phyloP scores from a whole-genome alignment of 169 alveolate genomes.

The Miamiensis avidus region DNA sequence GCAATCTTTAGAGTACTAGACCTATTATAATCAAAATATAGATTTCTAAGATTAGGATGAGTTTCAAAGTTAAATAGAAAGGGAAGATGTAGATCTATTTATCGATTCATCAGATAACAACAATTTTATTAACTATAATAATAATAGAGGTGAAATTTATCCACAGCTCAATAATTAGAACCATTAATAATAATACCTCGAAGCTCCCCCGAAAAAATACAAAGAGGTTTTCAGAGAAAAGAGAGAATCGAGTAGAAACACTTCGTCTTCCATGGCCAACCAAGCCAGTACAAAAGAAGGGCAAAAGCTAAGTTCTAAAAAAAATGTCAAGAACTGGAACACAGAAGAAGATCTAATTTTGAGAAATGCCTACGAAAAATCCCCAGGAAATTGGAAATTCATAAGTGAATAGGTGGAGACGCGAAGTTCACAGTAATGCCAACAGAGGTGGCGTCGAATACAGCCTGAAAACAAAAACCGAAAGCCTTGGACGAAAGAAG shows the following conservation, averaged over 20 bases:
- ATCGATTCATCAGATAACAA: too few relatives aligned
- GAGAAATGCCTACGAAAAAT: neutral
- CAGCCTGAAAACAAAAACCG: slow-evolving; percentile 2
- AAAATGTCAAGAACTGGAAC: slow-evolving; percentile 21
- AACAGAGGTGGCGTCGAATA: slow-evolving; percentile 4
- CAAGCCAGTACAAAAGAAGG: slow-evolving; percentile 32
- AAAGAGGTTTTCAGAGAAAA: too few relatives aligned
- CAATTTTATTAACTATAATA: too few relatives aligned
- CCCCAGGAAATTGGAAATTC: slow-evolving; percentile 22
- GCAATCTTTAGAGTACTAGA: too few relatives aligned
- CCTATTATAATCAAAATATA: too few relatives aligned
- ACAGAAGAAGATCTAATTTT: slow-evolving; percentile 16
- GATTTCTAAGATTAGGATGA: too few relatives aligned
- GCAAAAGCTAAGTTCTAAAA: slow-evolving; percentile 29
- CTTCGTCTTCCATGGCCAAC: slow-evolving; percentile 45
- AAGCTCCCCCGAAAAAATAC: too few relatives aligned
- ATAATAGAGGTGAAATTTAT: too few relatives aligned
- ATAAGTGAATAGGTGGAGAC: slow-evolving; percentile 4
- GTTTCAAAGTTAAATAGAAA: too few relatives aligned
- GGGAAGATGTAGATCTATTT: too few relatives aligned
- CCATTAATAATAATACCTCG: too few relatives aligned
- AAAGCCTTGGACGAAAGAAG: slow-evolving; percentile 33
- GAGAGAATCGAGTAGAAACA: slow-evolving; percentile 38
- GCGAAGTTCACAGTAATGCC: slow-evolving; percentile 16
- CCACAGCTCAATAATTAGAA: too few relatives aligned